Evolutionary conservation across 306 rosid species (phyloP).

Genomic region (Cicer judaicum): DNA sequence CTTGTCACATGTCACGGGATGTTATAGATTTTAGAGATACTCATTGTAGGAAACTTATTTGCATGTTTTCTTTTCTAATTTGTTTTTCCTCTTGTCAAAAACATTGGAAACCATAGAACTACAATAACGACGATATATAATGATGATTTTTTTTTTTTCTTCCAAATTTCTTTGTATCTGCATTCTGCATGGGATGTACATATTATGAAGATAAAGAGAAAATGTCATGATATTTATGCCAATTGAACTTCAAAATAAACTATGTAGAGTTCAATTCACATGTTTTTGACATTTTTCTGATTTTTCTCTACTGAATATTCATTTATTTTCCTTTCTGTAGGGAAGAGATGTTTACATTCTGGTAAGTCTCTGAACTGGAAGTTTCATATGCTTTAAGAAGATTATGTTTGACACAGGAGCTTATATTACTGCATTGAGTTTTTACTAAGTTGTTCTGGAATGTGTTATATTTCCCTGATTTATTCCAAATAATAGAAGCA

Average conservation of each 20-base stretch:
- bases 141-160: no score
- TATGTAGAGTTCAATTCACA: slow-evolving; percentile 2
- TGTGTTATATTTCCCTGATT: slow-evolving; percentile 2
- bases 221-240: slow-evolving; percentile 9
- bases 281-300: slow-evolving; percentile 11
- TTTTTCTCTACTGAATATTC: slow-evolving; percentile 41
- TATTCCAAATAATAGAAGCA: slow-evolving; percentile 22
- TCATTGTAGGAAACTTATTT: background rate
- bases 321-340: slow-evolving; percentile 58
- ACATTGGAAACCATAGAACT: slow-evolving; percentile 6
- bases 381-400: slow-evolving; percentile 39
- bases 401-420: slow-evolving; percentile 33
- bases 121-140: background rate
- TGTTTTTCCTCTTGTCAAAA: slow-evolving; percentile 3
- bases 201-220: slow-evolving; percentile 17
- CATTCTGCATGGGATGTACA: background rate
- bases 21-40: slow-evolving; percentile 2
- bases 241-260: slow-evolving; percentile 15
- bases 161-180: slow-evolving; percentile 1
- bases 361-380: slow-evolving; percentile 61
- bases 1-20: slow-evolving; percentile 3
- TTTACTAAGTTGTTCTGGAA: slow-evolving; percentile 33
- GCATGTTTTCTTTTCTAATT: background rate
- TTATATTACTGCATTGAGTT: slow-evolving; percentile 32
- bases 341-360: slow-evolving; percentile 93